A percentile compares a stretch with the other conserved stretches of the same genome.
phyloP scores from a whole-genome alignment of 78 protist genomes.

The Chrysochromulina tobinii region DNA sequence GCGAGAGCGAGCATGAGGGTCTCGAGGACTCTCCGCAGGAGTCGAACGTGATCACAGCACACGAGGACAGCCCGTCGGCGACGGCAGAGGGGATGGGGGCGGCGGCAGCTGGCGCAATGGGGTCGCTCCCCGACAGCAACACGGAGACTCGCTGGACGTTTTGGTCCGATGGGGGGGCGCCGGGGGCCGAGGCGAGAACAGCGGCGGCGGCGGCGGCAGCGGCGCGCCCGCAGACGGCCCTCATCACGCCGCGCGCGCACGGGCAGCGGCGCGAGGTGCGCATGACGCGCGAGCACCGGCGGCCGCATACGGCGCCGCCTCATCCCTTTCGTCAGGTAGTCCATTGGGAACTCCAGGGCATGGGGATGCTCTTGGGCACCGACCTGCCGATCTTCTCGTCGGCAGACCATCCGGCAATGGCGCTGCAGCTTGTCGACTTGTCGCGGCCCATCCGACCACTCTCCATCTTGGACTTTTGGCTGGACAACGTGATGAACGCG shows the following conservation, averaged over 20 bases:
- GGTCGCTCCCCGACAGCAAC: not conserved
- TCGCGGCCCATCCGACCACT: not conserved
- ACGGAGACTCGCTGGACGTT: slow-evolving; percentile 17
- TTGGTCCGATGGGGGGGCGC: not conserved
- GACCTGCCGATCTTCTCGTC: not conserved
- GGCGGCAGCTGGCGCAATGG: too few species aligned
- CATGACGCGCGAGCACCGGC: not conserved
- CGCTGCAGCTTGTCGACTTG: slow-evolving; percentile 21
- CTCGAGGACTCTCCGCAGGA: too few species aligned
- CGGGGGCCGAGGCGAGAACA: not conserved
- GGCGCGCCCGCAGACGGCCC: not conserved
- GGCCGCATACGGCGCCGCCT: not conserved
- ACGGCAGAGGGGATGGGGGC: too few species aligned
- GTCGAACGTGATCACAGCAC: too few species aligned
- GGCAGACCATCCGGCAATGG: not conserved
- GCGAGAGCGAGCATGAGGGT: too few species aligned
- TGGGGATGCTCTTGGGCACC: not conserved
- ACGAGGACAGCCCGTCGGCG: too few species aligned
- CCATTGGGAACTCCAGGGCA: not conserved
- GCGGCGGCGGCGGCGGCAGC: not conserved
- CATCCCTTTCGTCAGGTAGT: not conserved
- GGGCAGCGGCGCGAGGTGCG: too few species aligned
- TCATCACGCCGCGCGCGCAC: not conserved
- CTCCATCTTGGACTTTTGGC: slow-evolving; percentile 32
- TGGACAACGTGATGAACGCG: slow-evolving; percentile 47